Percentiles rank a stretch among this genome's conserved stretches.
Conservation (phyloP, 2,329 filamentous ascomycete species). For the Tympanopsis confertula region DNA sequence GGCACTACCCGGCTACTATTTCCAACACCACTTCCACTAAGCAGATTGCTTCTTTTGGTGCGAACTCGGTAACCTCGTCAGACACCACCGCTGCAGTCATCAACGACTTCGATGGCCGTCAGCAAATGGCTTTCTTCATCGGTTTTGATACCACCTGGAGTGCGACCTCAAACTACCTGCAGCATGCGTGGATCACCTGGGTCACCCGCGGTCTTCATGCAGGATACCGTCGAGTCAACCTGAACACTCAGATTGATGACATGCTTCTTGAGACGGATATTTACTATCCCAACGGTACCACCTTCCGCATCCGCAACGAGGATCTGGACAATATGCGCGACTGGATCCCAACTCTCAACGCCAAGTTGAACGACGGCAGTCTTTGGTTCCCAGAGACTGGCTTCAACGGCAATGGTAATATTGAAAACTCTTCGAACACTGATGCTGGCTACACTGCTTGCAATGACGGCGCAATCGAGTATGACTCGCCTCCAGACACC, state of each 20-base stretch:
- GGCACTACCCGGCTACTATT: slow-evolving; percentile 45
- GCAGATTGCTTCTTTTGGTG: slow-evolving; percentile 38
- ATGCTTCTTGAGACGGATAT: slow-evolving; percentile 42
- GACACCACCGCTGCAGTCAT: slow-evolving; percentile 43
- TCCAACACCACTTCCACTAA: slow-evolving; percentile 38
- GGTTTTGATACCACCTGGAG: slow-evolving; percentile 30
- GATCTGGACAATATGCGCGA: slow-evolving; percentile 32
- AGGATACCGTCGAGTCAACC: slow-evolving; percentile 40
- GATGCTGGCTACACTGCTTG: slow-evolving; percentile 31
- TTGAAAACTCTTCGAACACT: slow-evolving; percentile 38
- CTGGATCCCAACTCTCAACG: slow-evolving; percentile 28
- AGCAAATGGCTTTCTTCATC: slow-evolving; percentile 53
- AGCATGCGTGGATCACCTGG: slow-evolving; percentile 54
- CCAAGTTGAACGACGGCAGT: slow-evolving; percentile 36
- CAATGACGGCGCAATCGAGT: slow-evolving; percentile 27
- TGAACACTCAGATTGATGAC: slow-evolving; percentile 49
- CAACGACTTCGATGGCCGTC: slow-evolving; percentile 40
- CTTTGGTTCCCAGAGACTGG: slow-evolving; percentile 38
- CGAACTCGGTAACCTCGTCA: slow-evolving; percentile 23
- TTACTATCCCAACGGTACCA: slow-evolving; percentile 31
- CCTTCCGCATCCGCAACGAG: slow-evolving; percentile 33
- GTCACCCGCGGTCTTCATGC: slow-evolving; percentile 39
- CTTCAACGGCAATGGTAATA: slow-evolving; percentile 33
- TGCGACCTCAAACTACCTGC: slow-evolving; percentile 40
- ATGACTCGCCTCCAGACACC: slow-evolving; percentile 29